Evolutionary conservation across 768 basidiomycete species (phyloP).

Genomic region (Thelephora aurantiotincta): DNA sequence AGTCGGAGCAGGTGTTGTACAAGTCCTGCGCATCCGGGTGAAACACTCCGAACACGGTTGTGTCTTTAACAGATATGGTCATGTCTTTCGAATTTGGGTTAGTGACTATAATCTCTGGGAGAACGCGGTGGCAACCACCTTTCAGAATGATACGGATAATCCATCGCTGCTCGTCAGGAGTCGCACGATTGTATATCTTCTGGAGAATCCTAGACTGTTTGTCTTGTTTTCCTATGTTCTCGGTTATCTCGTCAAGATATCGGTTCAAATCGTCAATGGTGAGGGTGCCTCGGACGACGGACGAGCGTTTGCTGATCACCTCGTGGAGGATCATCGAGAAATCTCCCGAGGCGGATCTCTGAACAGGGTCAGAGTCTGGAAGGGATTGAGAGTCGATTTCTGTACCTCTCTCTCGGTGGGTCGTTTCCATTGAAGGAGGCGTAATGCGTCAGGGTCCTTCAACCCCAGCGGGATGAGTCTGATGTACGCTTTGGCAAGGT

Average conservation of each 20-base stretch:
- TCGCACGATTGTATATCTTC: slow-evolving; percentile 63
- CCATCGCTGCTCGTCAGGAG: slow-evolving; percentile 88
- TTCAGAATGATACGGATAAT: slow-evolving; percentile 92
- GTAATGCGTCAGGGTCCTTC: slow-evolving; percentile 68
- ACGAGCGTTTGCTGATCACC: slow-evolving; percentile 74
- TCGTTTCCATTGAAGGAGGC: slow-evolving; percentile 83
- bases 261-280: slow-evolving; percentile 78
- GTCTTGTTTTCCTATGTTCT: slow-evolving; percentile 62
- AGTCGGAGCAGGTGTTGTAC: slow-evolving; percentile 93
- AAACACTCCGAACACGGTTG: slow-evolving; percentile 79
- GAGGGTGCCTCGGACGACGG: slow-evolving; percentile 58
- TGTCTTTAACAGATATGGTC: slow-evolving; percentile 87
- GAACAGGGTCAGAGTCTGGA: neutral
- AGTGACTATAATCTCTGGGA: neutral
- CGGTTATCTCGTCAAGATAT: slow-evolving; percentile 64
- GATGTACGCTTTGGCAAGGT: slow-evolving; percentile 86
- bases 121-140: slow-evolving; percentile 31
- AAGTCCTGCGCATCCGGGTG: slow-evolving; percentile 91
- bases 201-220: slow-evolving; percentile 63
- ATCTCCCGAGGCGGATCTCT: slow-evolving; percentile 64
- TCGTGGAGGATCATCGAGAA: slow-evolving; percentile 82
- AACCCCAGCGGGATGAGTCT: slow-evolving; percentile 73
- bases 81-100: slow-evolving; percentile 45
- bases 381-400: neutral
- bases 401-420: slow-evolving; percentile 57